These are phyloP conservation scores for Leccinum fuscescens DNA, from an alignment of 1,284 basidiomycete species.

Conservation along the genomic window DNA sequence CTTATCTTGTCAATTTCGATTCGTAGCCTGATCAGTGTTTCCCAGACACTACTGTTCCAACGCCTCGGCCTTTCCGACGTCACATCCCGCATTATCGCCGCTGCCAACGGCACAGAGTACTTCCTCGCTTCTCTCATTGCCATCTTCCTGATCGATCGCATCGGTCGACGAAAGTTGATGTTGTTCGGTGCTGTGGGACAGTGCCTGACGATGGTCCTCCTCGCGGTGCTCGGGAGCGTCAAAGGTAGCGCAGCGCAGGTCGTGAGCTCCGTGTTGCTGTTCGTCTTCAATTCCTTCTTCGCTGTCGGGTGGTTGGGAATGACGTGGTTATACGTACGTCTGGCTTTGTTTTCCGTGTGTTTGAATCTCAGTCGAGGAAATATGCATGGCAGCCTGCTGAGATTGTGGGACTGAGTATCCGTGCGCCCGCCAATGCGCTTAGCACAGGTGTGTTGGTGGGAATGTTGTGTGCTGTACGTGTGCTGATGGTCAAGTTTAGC, in stretches of 20 bases:
- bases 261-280: constrained; percentile 43
- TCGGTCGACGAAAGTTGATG: constrained; percentile 40
- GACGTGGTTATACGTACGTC: constrained; percentile 64
- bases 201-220: constrained; percentile 36
- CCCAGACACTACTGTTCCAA: constrained; percentile 56
- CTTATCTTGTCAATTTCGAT: background rate
- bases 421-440: constrained; percentile 67
- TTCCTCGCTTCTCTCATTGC: constrained; percentile 18
- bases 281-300: constrained; percentile 36
- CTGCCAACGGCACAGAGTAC: background rate
- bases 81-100: constrained; percentile 44
- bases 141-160: constrained; percentile 34
- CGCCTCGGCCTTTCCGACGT: constrained; percentile 58
- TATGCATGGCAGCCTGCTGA: constrained; percentile 51
- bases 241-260: constrained; percentile 40
- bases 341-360: background rate
- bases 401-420: constrained; percentile 59
- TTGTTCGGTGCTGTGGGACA: constrained; percentile 37
- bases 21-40: background rate
- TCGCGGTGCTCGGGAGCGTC: constrained; percentile 26
- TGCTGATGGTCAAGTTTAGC: constrained; percentile 23
- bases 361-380: constrained; percentile 41
- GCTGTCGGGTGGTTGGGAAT: constrained; percentile 44
- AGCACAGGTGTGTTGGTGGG: constrained; percentile 40
- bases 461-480: background rate